Evolutionary conservation across 768 basidiomycete genomes (phyloP), one percentile per base, ranked within the genome.

Genomic region (Lentinula boryana): DNA sequence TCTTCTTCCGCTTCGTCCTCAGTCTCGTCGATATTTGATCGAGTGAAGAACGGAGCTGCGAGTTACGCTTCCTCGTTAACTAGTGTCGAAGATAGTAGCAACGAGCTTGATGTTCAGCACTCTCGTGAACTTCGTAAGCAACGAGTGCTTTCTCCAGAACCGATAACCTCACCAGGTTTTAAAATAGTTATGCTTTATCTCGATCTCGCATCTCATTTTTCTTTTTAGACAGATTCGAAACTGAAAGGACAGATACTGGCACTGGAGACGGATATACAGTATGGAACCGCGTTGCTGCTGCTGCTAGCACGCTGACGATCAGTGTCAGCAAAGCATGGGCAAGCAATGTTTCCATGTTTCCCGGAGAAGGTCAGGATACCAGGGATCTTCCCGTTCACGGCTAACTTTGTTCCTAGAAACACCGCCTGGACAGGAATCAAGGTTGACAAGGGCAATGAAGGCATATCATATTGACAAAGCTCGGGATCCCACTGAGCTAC

Each of bases 401-500:
- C 46, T 48, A 2, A 48, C 21, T 1, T 46, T 40, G 51, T 57
- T 8, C 54, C 16, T 68, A 82, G 82, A 75, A 54, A 80, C 80
- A 32, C 81, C 80, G 3, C 75, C 77, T 9, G 85, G 84, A 31
- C 74, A 78, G 49, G 87, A 88, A 63, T 83, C 83, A 4, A 82
- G 82, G 38, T 76, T 89, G 36, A 80, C 79, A 4, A 78, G 78
- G n/a, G 83, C 82, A 4, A 82, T 88, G 84, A 87, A 86, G 67
- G 80, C 83, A 0, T 88, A 88, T 68, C 82, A 88, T 65, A 76
- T 86, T 52, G 78, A 78, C 31, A 84, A 85, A 68, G 86, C 85
- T 21, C 77, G 77, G 27, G 74, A 78, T 40, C 81, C 80, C 9
- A 66, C 77, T 32, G 86, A 51, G 27, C 50, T 51, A n/a, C 38